Conservation (phyloP, 768 basidiomycete species). For the Suillus hirtellus region DNA sequence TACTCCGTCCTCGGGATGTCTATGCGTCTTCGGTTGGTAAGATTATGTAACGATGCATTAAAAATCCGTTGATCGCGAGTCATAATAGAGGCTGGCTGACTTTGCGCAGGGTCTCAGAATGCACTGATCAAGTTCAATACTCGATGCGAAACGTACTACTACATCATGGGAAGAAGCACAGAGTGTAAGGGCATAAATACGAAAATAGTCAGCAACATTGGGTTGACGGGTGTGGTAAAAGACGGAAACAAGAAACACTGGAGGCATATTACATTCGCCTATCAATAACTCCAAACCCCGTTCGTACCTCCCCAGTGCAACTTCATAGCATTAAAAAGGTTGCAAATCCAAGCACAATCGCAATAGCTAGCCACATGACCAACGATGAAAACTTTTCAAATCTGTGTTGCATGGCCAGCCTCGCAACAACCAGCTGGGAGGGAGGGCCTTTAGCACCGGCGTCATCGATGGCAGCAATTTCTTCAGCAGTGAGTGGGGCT, state of each 20-base stretch:
- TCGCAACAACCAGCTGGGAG: slow-evolving; percentile 1
- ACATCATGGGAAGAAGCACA: no score
- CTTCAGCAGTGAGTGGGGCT: slow-evolving; percentile 57
- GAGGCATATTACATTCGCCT: not conserved
- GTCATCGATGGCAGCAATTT: slow-evolving; percentile 62
- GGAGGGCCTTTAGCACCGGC: slow-evolving; percentile 59
- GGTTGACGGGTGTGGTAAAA: not conserved
- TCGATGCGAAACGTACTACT: no score
- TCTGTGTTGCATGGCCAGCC: not conserved
- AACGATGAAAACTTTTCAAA: not conserved
- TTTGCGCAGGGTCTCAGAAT: no score
- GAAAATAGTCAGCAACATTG: no score
- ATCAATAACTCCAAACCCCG: not conserved
- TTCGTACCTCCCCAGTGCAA: not conserved
- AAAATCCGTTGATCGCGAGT: no score
- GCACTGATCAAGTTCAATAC: no score
- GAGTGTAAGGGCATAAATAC: no score
- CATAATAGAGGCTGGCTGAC: no score
- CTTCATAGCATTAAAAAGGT: not conserved
- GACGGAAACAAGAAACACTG: not conserved
- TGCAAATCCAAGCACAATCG: not conserved
- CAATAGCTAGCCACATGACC: not conserved
- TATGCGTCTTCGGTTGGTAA: no score
- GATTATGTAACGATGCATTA: not conserved
- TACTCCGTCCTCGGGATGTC: no score